Evolutionary conservation across 169 alveolate species (phyloP).

Genomic region (Plasmodium adleri): DNA sequence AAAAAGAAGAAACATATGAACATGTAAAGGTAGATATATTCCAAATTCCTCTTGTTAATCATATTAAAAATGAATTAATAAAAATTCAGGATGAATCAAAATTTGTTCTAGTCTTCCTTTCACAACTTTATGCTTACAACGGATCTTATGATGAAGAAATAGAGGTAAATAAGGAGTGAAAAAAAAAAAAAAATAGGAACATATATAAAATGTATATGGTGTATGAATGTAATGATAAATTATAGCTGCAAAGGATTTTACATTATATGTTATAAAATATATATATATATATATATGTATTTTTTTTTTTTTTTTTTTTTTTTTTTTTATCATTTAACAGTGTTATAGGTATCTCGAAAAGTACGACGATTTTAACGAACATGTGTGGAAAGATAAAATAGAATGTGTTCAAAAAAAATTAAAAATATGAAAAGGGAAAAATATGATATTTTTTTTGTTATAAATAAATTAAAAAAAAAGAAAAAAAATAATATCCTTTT

Average conservation of each 20-base stretch:
- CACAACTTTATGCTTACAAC: conserved; percentile 60
- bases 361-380: conserved; percentile 51
- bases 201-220: background rate
- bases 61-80: conserved; percentile 22
- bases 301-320: no score
- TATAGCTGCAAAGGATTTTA: background rate
- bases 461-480: no score
- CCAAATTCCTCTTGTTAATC: conserved; percentile 40
- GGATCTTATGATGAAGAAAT: conserved; percentile 12
- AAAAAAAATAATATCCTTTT: no score
- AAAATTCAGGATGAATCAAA: conserved; percentile 23
- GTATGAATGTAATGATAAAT: background rate
- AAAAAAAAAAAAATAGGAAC: background rate
- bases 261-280: background rate
- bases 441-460: no score
- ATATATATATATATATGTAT: conserved; percentile 1
- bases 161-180: conserved; percentile 11
- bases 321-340: conserved; percentile 23
- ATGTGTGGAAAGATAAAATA: conserved; percentile 51
- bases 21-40: conserved; percentile 16
- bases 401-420: conserved; percentile 7
- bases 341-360: conserved; percentile 61
- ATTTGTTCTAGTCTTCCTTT: conserved; percentile 38
- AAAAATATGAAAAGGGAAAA: conserved; percentile 1
- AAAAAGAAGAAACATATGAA: conserved; percentile 4